Conservation (phyloP, 1,284 basidiomycete genomes). For the Cutaneotrichosporon sp. region DNA sequence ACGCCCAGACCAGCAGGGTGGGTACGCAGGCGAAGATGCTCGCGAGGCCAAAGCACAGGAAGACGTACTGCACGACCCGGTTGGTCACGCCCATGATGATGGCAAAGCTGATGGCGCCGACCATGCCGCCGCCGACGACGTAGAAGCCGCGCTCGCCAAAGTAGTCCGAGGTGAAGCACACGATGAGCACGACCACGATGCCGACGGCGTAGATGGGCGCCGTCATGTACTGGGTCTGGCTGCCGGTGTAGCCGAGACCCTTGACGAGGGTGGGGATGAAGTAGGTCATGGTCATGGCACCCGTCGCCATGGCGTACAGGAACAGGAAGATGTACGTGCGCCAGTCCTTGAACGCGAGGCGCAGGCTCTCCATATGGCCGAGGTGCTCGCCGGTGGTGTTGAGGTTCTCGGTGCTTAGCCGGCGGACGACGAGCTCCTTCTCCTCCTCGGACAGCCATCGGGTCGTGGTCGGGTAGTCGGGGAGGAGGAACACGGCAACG, state of each 20-base stretch:
- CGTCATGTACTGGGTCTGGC: conserved; percentile 49
- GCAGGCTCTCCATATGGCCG: conserved; percentile 27
- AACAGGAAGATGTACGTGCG: conserved; percentile 43
- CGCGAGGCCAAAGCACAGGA: conserved; percentile 53
- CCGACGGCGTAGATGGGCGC: conserved; percentile 45
- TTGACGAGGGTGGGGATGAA: conserved; percentile 49
- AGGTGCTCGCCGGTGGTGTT: conserved; percentile 24
- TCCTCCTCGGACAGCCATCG: conserved; percentile 41
- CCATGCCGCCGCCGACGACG: conserved; percentile 32
- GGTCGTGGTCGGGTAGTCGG: conserved; percentile 43
- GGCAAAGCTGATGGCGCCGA: conserved; percentile 43
- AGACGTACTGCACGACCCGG: conserved; percentile 47
- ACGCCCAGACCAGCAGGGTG: conserved; percentile 45
- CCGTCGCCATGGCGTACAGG: conserved; percentile 46
- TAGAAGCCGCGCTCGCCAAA: conserved; percentile 48
- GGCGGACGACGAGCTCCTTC: conserved; percentile 9
- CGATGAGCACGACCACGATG: conserved; percentile 41
- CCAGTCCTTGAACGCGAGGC: conserved; percentile 40
- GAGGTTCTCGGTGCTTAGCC: conserved; percentile 21
- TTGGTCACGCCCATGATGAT: conserved; percentile 42
- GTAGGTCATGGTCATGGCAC: conserved; percentile 50
- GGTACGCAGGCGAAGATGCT: conserved; percentile 51
- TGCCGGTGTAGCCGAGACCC: conserved; percentile 34
- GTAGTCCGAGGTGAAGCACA: conserved; percentile 48
- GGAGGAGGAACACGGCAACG: conserved; percentile 33